These are phyloP conservation scores for Carpinus fangiana DNA, from an alignment of 306 rosid species.

Conservation along the genomic window DNA sequence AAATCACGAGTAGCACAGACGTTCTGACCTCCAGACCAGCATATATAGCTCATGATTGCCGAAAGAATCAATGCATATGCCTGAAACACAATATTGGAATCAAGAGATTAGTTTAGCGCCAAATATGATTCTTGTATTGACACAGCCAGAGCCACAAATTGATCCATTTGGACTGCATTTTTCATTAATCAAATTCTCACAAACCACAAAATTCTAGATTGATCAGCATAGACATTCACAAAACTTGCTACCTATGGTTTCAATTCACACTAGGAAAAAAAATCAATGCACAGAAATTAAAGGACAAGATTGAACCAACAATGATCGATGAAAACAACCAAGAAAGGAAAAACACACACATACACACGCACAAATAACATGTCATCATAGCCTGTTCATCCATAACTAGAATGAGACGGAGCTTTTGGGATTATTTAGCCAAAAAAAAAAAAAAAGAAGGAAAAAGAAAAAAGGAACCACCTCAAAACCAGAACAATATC, in stretches of 20 bases:
- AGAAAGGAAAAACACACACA: neutral
- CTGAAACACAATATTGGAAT: conserved; percentile 39
- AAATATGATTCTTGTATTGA: neutral
- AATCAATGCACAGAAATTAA: neutral
- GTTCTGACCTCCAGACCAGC: conserved; percentile 52
- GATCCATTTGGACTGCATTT: conserved; percentile 2
- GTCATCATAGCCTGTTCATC: neutral
- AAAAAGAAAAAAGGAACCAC: conserved; percentile 12
- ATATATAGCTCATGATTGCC: conserved; percentile 45
- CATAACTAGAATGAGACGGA: neutral
- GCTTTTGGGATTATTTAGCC: neutral
- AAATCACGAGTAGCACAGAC: conserved; percentile 43
- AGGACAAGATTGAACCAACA: neutral
- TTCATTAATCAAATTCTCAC: conserved; percentile 10
- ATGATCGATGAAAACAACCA: neutral
- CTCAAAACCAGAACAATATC: conserved; percentile 13
- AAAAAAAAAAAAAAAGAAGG: neutral
- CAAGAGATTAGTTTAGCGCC: conserved; percentile 24
- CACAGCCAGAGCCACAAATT: conserved; percentile 9
- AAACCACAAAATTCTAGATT: conserved; percentile 6
- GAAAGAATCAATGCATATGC: conserved; percentile 39
- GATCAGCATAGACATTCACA: conserved; percentile 12
- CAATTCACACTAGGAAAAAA: conserved; percentile 2
- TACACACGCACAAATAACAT: neutral
- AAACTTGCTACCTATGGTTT: conserved; percentile 17